Conservation (phyloP, 148 eudicot species). For the Drosera capensis region DNA sequence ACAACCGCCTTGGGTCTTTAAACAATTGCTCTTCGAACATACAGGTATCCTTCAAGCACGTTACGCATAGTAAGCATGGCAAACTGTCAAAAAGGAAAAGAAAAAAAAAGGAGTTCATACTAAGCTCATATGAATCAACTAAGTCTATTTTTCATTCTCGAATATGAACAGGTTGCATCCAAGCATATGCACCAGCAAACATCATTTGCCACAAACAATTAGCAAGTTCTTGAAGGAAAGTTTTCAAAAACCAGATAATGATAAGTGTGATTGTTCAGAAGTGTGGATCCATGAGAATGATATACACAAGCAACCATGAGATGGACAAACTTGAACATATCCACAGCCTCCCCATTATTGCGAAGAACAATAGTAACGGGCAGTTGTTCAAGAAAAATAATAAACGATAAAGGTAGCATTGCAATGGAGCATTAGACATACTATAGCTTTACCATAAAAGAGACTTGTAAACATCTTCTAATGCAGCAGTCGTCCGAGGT, state of each 20-base stretch:
- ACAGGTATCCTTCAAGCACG: conserved; percentile 89
- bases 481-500: conserved; percentile 73
- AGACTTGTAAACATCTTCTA: conserved; percentile 60
- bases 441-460: conserved; percentile 77
- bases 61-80: conserved; percentile 78
- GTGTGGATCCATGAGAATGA: neutral
- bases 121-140: neutral
- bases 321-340: too few species aligned
- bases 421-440: conserved; percentile 29
- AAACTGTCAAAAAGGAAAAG: conserved; percentile 32
- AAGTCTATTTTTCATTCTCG: too few species aligned
- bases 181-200: too few species aligned
- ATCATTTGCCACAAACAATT: too few species aligned
- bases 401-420: neutral
- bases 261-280: neutral
- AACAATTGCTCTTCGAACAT: conserved; percentile 65
- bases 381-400: too few species aligned
- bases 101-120: neutral
- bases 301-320: too few species aligned
- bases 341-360: too few species aligned
- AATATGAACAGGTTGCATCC: too few species aligned
- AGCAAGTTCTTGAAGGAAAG: too few species aligned
- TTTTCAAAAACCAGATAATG: neutral
- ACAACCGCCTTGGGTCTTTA: conserved; percentile 72
- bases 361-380: too few species aligned